Percentiles rank a stretch among this genome's conserved stretches.
Evolutionary conservation across 106 monocot genomes (phyloP).

Genomic region (Narthecium ossifragum): DNA sequence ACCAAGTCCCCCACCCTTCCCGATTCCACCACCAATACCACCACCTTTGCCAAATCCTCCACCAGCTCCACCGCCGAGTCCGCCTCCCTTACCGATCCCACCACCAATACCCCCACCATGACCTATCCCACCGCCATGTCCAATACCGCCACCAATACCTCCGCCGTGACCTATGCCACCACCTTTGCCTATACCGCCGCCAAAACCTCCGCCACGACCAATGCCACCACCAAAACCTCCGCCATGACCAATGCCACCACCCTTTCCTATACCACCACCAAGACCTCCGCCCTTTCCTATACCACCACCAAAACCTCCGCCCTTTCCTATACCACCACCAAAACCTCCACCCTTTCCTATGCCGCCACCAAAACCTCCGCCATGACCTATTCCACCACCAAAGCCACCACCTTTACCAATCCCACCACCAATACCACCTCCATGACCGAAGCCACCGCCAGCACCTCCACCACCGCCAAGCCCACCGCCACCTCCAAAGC

Average conservation of each 20-base stretch:
- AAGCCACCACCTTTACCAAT: background rate
- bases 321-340: background rate
- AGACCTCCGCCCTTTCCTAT: background rate
- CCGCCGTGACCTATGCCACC: background rate
- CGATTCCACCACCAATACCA: constrained; percentile 1
- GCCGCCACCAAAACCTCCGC: background rate
- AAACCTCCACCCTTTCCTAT: background rate
- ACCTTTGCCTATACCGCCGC: background rate
- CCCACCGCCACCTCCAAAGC: background rate
- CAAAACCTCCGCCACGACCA: background rate
- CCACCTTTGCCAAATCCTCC: background rate
- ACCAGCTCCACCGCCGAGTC: background rate
- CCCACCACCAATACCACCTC: background rate
- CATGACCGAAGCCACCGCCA: background rate
- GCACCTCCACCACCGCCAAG: background rate
- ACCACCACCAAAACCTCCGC: background rate
- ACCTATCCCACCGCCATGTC: background rate
- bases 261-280: background rate
- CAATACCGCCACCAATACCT: background rate
- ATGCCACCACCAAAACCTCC: background rate
- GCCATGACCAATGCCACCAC: background rate
- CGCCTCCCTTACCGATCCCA: background rate
- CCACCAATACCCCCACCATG: background rate
- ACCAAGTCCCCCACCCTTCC: background rate
- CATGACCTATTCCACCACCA: background rate